phyloP scores from a whole-genome alignment of 108 stramenopile genomes.

The Cyclotella atomus region DNA sequence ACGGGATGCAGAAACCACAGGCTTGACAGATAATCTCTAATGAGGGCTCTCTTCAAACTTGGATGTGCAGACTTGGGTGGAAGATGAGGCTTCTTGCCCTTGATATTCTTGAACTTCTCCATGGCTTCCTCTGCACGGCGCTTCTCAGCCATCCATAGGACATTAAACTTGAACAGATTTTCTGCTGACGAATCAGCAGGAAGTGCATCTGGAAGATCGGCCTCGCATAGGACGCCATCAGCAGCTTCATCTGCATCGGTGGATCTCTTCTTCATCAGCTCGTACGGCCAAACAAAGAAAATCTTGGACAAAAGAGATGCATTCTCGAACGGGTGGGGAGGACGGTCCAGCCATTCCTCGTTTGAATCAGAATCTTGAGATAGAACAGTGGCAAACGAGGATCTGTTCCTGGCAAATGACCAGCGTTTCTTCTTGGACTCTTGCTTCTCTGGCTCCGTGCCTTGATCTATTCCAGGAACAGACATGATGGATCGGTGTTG shows the following conservation, averaged over 20 bases:
- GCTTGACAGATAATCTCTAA: constrained; percentile 59
- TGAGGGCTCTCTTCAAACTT: constrained; percentile 54
- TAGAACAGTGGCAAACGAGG: constrained; percentile 1
- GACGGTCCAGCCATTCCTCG: constrained; percentile 1
- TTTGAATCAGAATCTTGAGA: not conserved
- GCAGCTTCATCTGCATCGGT: not conserved
- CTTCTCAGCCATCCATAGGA: constrained; percentile 44
- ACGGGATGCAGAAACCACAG: constrained; percentile 70
- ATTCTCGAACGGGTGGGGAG: constrained; percentile 13
- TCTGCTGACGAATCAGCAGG: constrained; percentile 21
- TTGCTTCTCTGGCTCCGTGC: not conserved
- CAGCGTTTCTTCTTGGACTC: not conserved
- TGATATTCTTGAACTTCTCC: not conserved
- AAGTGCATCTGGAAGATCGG: constrained; percentile 39
- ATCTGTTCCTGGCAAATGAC: not conserved
- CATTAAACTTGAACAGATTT: constrained; percentile 31
- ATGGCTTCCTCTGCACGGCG: constrained; percentile 26
- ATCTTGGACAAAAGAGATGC: constrained; percentile 25
- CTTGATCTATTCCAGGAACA: too few species aligned
- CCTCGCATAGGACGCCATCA: constrained; percentile 11
- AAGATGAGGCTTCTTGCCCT: not conserved
- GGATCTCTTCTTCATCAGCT: constrained; percentile 24
- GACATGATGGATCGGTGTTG: too few species aligned
- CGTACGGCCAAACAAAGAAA: constrained; percentile 39
- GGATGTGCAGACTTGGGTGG: constrained; percentile 45